These are phyloP conservation scores for Nicotiana noctiflora DNA, from an alignment of 257 asterid genomes.

Conservation along the genomic window DNA sequence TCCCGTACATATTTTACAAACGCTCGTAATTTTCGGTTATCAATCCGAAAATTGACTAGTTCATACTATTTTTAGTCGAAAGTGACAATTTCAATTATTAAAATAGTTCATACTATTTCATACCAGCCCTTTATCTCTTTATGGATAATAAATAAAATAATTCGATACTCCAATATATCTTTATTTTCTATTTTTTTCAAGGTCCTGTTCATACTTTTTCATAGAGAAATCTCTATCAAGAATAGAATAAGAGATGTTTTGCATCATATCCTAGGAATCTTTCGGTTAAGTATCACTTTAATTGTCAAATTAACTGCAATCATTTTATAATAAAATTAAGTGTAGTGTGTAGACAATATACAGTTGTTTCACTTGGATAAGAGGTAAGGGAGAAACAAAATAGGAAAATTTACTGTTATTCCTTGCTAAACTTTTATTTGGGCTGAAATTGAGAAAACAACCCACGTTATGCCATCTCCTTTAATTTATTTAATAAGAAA, in stretches of 20 bases:
- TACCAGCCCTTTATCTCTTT: background rate
- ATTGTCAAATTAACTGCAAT: too few relatives aligned
- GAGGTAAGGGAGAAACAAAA: too few relatives aligned
- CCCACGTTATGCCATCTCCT: background rate
- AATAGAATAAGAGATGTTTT: background rate
- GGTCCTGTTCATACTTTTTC: background rate
- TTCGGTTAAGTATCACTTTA: background rate
- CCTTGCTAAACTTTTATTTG: too few relatives aligned
- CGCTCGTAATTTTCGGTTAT: accelerated
- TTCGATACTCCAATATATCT: background rate
- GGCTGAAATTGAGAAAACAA: background rate
- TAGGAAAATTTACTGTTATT: too few relatives aligned
- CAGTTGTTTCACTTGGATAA: too few relatives aligned
- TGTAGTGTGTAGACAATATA: too few relatives aligned
- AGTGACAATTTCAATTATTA: background rate
- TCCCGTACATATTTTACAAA: too few relatives aligned
- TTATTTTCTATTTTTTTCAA: background rate
- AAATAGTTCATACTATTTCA: background rate
- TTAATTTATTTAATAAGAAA: background rate
- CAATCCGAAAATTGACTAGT: too few relatives aligned
- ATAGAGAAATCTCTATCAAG: background rate
- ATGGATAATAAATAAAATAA: background rate
- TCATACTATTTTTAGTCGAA: too few relatives aligned
- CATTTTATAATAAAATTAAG: too few relatives aligned
- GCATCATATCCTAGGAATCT: background rate